A percentile compares a stretch with the other conserved stretches of the same genome.
Conservation (phyloP, 2,329 filamentous ascomycete genomes). For the Fusarium tricinctum region DNA sequence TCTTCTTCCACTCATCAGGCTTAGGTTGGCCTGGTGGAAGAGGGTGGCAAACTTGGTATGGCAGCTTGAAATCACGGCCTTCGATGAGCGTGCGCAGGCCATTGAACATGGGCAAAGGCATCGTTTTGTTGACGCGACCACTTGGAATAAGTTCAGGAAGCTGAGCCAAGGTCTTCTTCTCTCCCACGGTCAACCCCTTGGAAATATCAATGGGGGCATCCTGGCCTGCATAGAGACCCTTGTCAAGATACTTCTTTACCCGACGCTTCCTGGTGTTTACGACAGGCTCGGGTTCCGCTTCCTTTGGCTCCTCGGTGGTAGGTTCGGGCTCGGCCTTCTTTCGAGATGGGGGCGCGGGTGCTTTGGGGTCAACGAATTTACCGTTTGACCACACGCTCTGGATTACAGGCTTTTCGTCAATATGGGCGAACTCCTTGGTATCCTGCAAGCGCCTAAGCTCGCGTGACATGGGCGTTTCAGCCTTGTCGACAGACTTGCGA, state of each 20-base stretch:
- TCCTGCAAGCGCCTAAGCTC: constrained; percentile 73
- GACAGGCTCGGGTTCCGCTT: constrained; percentile 57
- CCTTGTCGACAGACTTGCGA: constrained; percentile 66
- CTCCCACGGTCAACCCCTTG: constrained; percentile 63
- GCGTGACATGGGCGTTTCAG: constrained; percentile 63
- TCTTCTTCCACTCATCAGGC: constrained; percentile 91
- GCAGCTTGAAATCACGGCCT: constrained; percentile 87
- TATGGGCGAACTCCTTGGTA: constrained; percentile 72
- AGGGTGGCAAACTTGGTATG: constrained; percentile 90
- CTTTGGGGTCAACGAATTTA: constrained; percentile 68
- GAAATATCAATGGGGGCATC: constrained; percentile 64
- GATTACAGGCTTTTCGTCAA: constrained; percentile 70
- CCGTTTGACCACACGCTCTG: constrained; percentile 76
- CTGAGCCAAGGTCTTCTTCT: constrained; percentile 66
- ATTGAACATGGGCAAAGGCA: constrained; percentile 84
- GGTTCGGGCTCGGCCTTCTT: constrained; percentile 54
- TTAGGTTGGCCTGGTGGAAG: constrained; percentile 88
- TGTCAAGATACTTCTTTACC: constrained; percentile 82
- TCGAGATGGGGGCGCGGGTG: constrained; percentile 55
- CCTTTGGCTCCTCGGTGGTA: constrained; percentile 44
- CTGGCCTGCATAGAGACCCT: constrained; percentile 91
- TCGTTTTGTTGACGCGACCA: constrained; percentile 65
- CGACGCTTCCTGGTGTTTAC: constrained; percentile 60
- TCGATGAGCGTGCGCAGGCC: constrained; percentile 78
- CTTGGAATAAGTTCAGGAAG: constrained; percentile 63